phyloP scores from a whole-genome alignment of 768 basidiomycete genomes.

The Ephemerocybe angulata region DNA sequence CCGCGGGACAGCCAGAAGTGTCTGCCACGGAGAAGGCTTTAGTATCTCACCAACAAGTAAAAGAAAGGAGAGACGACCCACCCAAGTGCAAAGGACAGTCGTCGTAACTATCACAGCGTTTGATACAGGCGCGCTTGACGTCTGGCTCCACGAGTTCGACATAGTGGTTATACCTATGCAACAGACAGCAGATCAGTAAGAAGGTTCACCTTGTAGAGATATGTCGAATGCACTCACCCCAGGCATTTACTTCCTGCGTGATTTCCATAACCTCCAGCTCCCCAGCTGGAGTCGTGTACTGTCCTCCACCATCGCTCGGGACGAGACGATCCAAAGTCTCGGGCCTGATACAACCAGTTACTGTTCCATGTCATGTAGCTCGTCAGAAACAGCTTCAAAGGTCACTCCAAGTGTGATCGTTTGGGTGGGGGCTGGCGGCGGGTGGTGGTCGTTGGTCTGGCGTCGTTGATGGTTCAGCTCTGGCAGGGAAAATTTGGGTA shows the following conservation, averaged over 20 bases:
- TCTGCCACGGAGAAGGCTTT: constrained; percentile 26
- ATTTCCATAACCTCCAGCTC: constrained; percentile 45
- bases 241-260: constrained; percentile 47
- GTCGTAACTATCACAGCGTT: constrained; percentile 50
- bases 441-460: too few species aligned
- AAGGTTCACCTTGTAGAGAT: neutral
- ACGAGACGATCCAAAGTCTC: constrained; percentile 40
- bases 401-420: too few species aligned
- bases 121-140: constrained; percentile 50
- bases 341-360: constrained; percentile 53
- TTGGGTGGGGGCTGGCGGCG: too few species aligned
- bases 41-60: neutral
- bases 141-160: constrained; percentile 54
- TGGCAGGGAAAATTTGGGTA: too few species aligned
- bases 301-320: constrained; percentile 46
- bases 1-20: constrained; percentile 46
- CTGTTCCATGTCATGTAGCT: too few species aligned
- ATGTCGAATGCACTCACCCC: constrained; percentile 32
- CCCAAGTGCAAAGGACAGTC: constrained; percentile 51
- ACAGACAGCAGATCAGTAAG: neutral
- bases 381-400: too few species aligned
- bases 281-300: constrained; percentile 57
- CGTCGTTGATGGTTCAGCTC: too few species aligned
- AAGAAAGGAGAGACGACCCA: constrained; percentile 15
- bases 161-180: constrained; percentile 51